These are phyloP conservation scores for Aspergillus ustus DNA, from an alignment of 2,329 filamentous ascomycete genomes.

Conservation along the genomic window DNA sequence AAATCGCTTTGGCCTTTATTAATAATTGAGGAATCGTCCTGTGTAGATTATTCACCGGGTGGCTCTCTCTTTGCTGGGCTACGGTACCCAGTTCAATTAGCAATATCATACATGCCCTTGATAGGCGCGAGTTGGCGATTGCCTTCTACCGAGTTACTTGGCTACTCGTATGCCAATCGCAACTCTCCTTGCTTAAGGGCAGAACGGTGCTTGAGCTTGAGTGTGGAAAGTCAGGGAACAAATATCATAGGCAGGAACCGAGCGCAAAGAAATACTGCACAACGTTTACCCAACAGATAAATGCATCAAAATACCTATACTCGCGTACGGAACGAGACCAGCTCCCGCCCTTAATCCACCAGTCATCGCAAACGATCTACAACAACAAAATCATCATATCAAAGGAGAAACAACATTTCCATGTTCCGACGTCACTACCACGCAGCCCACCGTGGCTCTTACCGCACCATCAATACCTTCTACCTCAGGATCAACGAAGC, in stretches of 20 bases:
- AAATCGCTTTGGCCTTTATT: slow-evolving; percentile 77
- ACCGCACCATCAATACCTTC: slow-evolving; percentile 1
- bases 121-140: neutral
- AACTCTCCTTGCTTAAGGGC: neutral
- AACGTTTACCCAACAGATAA: slow-evolving; percentile 28
- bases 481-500: slow-evolving; percentile 6
- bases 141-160: neutral
- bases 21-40: slow-evolving; percentile 23
- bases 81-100: slow-evolving; percentile 19
- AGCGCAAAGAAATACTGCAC: slow-evolving; percentile 19
- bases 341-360: slow-evolving; percentile 14
- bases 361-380: slow-evolving; percentile 14
- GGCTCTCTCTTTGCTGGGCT: slow-evolving; percentile 15
- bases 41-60: neutral
- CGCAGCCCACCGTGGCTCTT: slow-evolving; percentile 1
- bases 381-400: slow-evolving; percentile 23
- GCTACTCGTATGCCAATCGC: neutral
- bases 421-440: slow-evolving; percentile 12
- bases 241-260: neutral
- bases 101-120: neutral
- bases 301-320: slow-evolving; percentile 27
- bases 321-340: slow-evolving; percentile 13
- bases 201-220: slow-evolving; percentile 9
- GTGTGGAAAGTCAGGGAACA: neutral
- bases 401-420: slow-evolving; percentile 13